Percentiles rank a stretch among this genome's conserved stretches.
Evolutionary conservation across 1,284 basidiomycete species (phyloP).

Genomic region (Sporisorium exsertum): DNA sequence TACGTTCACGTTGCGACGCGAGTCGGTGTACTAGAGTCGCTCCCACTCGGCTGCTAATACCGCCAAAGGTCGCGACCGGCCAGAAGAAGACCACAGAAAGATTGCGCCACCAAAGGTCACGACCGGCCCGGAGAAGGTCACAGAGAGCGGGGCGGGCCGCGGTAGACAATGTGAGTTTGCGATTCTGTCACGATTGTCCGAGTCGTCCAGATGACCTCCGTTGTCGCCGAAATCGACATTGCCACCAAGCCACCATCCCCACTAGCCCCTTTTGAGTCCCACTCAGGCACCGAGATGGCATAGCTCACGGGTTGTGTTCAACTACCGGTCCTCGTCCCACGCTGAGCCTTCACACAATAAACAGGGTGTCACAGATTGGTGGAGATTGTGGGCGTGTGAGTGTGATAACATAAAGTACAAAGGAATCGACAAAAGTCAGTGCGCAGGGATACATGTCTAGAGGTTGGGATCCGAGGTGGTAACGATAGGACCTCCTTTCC

Average conservation of each 20-base stretch:
- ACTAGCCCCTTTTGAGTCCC: not conserved
- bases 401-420: conserved; percentile 1
- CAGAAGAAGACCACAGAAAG: too few species aligned
- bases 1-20: too few species aligned
- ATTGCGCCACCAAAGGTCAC: not conserved
- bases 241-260: not conserved
- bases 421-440: too few species aligned
- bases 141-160: not conserved
- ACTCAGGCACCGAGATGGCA: not conserved
- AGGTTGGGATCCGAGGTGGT: too few species aligned
- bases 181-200: too few species aligned
- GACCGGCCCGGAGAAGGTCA: not conserved
- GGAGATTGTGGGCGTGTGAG: not conserved
- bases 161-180: not conserved
- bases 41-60: too few species aligned
- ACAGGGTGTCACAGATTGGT: not conserved
- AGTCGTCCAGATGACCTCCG: too few species aligned
- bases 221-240: not conserved
- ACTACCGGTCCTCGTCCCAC: not conserved
- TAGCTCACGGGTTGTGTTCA: not conserved
- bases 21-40: not conserved
- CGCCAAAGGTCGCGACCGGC: not conserved
- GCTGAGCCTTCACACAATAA: not conserved
- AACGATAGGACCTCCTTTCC: too few species aligned
- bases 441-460: not conserved